phyloP scores from a whole-genome alignment of 768 basidiomycete species.

The Hortiboletus flavorubellus region DNA sequence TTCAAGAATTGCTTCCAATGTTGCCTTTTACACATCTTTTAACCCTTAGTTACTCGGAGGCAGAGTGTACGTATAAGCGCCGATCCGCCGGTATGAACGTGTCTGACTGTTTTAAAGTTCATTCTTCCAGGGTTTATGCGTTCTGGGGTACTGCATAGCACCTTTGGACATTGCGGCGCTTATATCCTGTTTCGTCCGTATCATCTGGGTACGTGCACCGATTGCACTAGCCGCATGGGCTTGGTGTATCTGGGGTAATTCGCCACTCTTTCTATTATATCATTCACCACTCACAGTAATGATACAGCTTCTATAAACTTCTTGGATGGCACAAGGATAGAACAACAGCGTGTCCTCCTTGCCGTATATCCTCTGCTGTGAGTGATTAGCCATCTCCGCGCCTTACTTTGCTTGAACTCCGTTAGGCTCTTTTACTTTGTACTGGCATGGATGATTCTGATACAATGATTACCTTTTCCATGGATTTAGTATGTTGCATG shows the following conservation, averaged over 20 bases:
- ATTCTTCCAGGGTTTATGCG: slow-evolving; percentile 96
- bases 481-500: slow-evolving; percentile 6
- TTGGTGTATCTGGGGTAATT: slow-evolving; percentile 96
- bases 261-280: neutral
- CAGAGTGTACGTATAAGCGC: slow-evolving; percentile 58
- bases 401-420: neutral
- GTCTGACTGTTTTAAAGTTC: slow-evolving; percentile 46
- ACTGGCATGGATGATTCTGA: slow-evolving; percentile 95
- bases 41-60: slow-evolving; percentile 67
- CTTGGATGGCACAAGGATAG: slow-evolving; percentile 92
- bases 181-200: slow-evolving; percentile 77
- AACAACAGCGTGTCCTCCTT: slow-evolving; percentile 82
- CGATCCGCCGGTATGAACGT: neutral
- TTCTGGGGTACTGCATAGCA: slow-evolving; percentile 92
- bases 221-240: slow-evolving; percentile 85
- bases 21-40: neutral
- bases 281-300: neutral
- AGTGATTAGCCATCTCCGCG: slow-evolving; percentile 30
- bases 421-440: slow-evolving; percentile 88
- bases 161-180: slow-evolving; percentile 90
- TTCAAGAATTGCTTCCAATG: neutral
- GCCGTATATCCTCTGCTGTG: slow-evolving; percentile 96
- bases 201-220: slow-evolving; percentile 85
- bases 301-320: slow-evolving; percentile 86
- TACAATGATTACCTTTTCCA: slow-evolving; percentile 49